These are phyloP conservation scores for Talinum fruticosum DNA, from an alignment of 148 eudicot species.

Conservation along the genomic window DNA sequence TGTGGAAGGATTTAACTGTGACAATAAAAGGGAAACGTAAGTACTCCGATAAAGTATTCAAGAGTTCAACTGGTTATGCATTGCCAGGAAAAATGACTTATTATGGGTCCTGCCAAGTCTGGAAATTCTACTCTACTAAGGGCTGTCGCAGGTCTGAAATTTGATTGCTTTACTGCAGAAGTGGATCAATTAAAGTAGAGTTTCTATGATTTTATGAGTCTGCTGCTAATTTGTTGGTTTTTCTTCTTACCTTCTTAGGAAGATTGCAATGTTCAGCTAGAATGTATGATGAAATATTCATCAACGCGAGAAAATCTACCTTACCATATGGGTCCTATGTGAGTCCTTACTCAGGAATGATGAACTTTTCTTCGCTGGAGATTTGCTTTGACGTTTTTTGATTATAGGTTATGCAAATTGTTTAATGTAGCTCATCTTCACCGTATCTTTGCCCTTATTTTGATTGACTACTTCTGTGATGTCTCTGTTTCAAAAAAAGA, in stretches of 20 bases:
- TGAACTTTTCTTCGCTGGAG: background rate
- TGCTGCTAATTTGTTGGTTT: conserved; percentile 17
- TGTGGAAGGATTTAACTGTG: conserved; percentile 88
- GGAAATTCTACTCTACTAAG: conserved; percentile 89
- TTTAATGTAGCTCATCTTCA: background rate
- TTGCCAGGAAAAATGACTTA: conserved; percentile 95
- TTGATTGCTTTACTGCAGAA: conserved; percentile 15
- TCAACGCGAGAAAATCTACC: conserved; percentile 69
- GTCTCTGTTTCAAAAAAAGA: no score
- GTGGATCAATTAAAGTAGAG: conserved; percentile 2
- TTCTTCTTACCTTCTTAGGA: conserved; percentile 45
- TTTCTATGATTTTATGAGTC: background rate
- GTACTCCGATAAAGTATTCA: conserved; percentile 84
- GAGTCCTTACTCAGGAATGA: conserved; percentile 33
- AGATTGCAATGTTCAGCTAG: conserved; percentile 76
- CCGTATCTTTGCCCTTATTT: background rate
- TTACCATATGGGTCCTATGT: conserved; percentile 93
- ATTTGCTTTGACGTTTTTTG: background rate
- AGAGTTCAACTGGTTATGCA: conserved; percentile 93
- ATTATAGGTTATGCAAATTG: background rate
- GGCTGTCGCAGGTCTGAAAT: conserved; percentile 85
- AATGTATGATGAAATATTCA: conserved; percentile 79
- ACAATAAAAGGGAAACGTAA: conserved; percentile 82
- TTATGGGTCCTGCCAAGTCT: conserved; percentile 99
- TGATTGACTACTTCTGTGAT: background rate